Percentiles rank a stretch among this genome's conserved stretches.
Evolutionary conservation across 805 yeast species (phyloP).

Genomic region (Candida nonsorbophila): DNA sequence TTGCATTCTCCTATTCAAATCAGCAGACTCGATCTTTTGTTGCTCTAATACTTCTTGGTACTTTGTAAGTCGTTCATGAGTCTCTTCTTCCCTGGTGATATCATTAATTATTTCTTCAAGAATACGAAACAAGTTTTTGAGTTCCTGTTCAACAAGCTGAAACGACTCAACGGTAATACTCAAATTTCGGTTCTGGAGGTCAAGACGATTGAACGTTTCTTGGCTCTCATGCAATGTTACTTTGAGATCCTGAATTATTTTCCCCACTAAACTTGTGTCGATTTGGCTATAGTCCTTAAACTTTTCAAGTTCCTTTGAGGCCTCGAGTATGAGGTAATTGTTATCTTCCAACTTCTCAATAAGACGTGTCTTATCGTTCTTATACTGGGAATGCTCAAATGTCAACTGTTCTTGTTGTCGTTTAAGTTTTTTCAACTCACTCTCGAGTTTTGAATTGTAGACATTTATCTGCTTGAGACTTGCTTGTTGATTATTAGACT

Average conservation of each 20-base stretch:
- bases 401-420: slow-evolving; percentile 58
- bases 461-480: slow-evolving; percentile 33
- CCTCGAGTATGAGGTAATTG: slow-evolving; percentile 50
- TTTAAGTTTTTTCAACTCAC: slow-evolving; percentile 56
- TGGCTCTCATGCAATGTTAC: slow-evolving; percentile 36
- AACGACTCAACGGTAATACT: slow-evolving; percentile 55
- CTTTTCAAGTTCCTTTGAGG: slow-evolving; percentile 54
- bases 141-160: slow-evolving; percentile 33
- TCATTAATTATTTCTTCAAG: slow-evolving; percentile 49
- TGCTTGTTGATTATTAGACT: slow-evolving; percentile 13
- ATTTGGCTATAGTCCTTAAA: slow-evolving; percentile 56
- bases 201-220: slow-evolving; percentile 18
- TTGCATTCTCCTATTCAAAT: slow-evolving; percentile 35
- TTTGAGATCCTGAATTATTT: slow-evolving; percentile 49
- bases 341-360: slow-evolving; percentile 57
- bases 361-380: slow-evolving; percentile 53
- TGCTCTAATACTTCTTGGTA: slow-evolving; percentile 38
- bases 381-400: slow-evolving; percentile 58
- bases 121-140: slow-evolving; percentile 42
- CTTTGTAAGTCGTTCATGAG: slow-evolving; percentile 30
- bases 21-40: slow-evolving; percentile 29
- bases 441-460: slow-evolving; percentile 54
- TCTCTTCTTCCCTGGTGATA: slow-evolving; percentile 31
- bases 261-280: slow-evolving; percentile 50
- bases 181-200: slow-evolving; percentile 45